These are phyloP conservation scores for Vitis amurensis DNA, from an alignment of 164 flowering plant genomes.

Conservation along the genomic window DNA sequence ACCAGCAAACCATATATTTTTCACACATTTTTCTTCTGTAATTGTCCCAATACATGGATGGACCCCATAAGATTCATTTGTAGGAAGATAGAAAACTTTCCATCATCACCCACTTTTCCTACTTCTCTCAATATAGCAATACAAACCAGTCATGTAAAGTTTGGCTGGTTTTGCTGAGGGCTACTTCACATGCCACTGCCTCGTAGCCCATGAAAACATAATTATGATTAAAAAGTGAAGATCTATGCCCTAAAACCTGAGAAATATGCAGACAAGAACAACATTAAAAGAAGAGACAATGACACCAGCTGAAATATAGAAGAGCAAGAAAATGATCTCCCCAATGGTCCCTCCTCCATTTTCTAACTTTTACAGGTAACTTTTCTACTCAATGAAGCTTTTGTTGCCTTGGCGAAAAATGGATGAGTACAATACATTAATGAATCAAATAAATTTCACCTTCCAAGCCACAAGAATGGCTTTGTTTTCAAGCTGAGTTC, in stretches of 20 bases:
- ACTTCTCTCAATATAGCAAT: neutral
- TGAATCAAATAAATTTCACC: too few species aligned
- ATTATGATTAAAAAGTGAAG: conserved; percentile 2
- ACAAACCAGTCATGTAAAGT: neutral
- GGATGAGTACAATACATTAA: too few species aligned
- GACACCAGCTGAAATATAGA: conserved; percentile 2
- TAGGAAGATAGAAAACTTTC: conserved; percentile 5
- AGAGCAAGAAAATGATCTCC: conserved; percentile 13
- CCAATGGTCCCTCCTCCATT: neutral
- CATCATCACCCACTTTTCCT: neutral
- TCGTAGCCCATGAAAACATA: neutral
- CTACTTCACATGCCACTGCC: conserved; percentile 6
- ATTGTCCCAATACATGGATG: neutral
- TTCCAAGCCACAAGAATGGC: too few species aligned
- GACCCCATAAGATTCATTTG: conserved; percentile 9
- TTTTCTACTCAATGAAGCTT: neutral
- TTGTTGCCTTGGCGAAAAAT: neutral
- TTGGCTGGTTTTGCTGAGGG: conserved; percentile 2
- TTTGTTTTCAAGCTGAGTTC: too few species aligned
- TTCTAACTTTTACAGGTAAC: conserved; percentile 2
- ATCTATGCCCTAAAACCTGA: conserved; percentile 12
- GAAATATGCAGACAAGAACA: conserved; percentile 14
- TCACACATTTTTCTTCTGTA: neutral
- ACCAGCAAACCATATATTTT: neutral
- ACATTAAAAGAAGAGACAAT: conserved; percentile 20